phyloP scores from a whole-genome alignment of 2,329 filamentous ascomycete species.

The Biscogniauxia marginata region DNA sequence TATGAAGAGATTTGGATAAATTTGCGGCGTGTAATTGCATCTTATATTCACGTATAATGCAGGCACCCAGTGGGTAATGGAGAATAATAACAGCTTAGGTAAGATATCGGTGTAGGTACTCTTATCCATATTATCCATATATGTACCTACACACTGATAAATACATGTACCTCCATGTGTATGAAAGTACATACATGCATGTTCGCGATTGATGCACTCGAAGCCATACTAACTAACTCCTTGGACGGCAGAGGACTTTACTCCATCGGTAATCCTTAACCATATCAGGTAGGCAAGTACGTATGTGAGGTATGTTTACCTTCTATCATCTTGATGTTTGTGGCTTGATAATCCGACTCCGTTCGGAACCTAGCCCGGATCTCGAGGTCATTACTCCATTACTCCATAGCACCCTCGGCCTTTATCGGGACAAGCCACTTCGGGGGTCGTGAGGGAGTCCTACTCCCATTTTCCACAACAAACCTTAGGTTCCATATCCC shows the following conservation, averaged over 20 bases:
- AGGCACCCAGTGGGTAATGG: too few species aligned
- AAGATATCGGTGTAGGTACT: too few species aligned
- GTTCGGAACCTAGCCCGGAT: constrained; percentile 4
- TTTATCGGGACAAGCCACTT: constrained; percentile 4
- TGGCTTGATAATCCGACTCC: neutral
- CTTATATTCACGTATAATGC: too few species aligned
- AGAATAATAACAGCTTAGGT: too few species aligned
- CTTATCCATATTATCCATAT: too few species aligned
- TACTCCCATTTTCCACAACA: constrained; percentile 1
- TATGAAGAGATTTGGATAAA: too few species aligned
- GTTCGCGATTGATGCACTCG: neutral
- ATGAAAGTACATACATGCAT: too few species aligned
- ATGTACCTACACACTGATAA: too few species aligned
- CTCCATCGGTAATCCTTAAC: neutral
- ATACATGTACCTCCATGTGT: too few species aligned
- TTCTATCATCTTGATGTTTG: neutral
- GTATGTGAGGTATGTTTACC: neutral
- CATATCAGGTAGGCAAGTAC: neutral
- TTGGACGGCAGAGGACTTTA: neutral
- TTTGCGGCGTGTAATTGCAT: too few species aligned
- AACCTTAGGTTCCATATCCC: neutral
- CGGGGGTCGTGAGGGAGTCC: constrained; percentile 2
- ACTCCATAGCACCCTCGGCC: constrained; percentile 4
- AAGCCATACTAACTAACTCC: neutral
- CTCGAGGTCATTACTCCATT: neutral